Evolutionary conservation across 164 flowering plant species (phyloP).

Genomic region (Vitis labrusca): DNA sequence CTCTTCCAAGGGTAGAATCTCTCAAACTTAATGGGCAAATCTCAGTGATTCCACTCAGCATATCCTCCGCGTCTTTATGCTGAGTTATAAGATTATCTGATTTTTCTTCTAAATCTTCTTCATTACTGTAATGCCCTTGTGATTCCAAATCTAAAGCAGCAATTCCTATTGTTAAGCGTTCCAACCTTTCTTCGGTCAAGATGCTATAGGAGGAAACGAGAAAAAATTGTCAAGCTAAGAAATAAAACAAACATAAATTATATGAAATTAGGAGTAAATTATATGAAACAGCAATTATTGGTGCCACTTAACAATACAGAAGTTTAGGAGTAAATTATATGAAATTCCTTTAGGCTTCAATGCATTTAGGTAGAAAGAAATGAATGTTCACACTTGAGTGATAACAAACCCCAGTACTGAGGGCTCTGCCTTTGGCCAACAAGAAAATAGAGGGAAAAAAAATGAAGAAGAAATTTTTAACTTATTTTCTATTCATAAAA

Average conservation of each 20-base stretch:
- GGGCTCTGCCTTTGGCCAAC: too few relatives aligned
- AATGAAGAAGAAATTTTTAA: too few relatives aligned
- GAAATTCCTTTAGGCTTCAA: too few relatives aligned
- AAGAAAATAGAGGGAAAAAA: too few relatives aligned
- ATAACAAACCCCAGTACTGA: too few relatives aligned
- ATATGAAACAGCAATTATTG: too few relatives aligned
- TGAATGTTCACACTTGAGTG: too few relatives aligned
- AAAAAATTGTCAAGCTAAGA: constrained; percentile 11
- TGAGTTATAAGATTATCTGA: constrained; percentile 19
- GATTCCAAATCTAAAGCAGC: constrained; percentile 51
- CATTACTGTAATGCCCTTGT: constrained; percentile 21
- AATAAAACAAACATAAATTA: constrained; percentile 5
- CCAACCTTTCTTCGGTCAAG: constrained; percentile 90
- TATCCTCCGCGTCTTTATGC: constrained; percentile 27
- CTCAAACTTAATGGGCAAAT: constrained; percentile 32
- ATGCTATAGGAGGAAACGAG: constrained; percentile 57
- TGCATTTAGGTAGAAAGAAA: too few relatives aligned
- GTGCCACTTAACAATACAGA: too few relatives aligned
- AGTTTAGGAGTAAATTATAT: too few relatives aligned
- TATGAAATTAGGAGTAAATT: not conserved
- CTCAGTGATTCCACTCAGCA: constrained; percentile 25
- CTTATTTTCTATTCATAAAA: too few relatives aligned
- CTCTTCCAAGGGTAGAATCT: constrained; percentile 29
- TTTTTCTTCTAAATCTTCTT: constrained; percentile 32
- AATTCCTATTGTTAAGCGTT: constrained; percentile 65